Evolutionary conservation across 2,329 filamentous ascomycete genomes (phyloP), one percentile per base, ranked within the genome.

Genomic region (Fusarium sp.): DNA sequence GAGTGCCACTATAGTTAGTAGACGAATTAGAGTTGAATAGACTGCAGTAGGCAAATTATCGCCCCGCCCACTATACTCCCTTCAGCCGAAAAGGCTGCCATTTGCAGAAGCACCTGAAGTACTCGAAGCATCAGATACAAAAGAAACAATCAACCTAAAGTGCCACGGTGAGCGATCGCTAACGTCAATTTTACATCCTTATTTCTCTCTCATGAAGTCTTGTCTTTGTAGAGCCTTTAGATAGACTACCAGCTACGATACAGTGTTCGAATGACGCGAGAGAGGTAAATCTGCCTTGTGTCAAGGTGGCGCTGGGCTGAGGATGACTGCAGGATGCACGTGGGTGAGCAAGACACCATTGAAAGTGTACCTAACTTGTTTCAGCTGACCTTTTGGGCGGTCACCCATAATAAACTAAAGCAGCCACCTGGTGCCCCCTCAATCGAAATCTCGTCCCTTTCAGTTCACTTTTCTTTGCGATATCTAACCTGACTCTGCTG

Each of bases 121-220:
- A 10, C 47, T 50, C 7, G 9, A 15, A n/a, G 7, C 3, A 30
- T 13, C 28, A 30, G 47, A n/a, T 5, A 6, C 20, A 28, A 47
- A 48, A 22, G 45, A 22, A 13, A 26, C 2, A 26, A 45, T 4
- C 17, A 14, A 26, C 14, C 1, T 26, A 2, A 4, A 26, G 3
- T 1, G 20, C 4, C 12, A 14, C 6, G 0, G 24, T 5, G 24
- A 12, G 1, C 8, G 24, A 20, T 20, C 6, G 12, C 44, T 10
- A 8, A 4, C 18, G 0, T 10, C 24, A 28, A 14, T 14, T 5
- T 14, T 0, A 7, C 20, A 28, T 20, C 7, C 24, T 26, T 6
- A 15, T 28, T 13, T 8, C 4, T 28, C 3, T 45, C 4, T 22
- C 1, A 6, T 9, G 6, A 3, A 28, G 12, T 15, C 9, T 15